Conservation (phyloP, 768 basidiomycete species). For the Kwoniella sp. region DNA sequence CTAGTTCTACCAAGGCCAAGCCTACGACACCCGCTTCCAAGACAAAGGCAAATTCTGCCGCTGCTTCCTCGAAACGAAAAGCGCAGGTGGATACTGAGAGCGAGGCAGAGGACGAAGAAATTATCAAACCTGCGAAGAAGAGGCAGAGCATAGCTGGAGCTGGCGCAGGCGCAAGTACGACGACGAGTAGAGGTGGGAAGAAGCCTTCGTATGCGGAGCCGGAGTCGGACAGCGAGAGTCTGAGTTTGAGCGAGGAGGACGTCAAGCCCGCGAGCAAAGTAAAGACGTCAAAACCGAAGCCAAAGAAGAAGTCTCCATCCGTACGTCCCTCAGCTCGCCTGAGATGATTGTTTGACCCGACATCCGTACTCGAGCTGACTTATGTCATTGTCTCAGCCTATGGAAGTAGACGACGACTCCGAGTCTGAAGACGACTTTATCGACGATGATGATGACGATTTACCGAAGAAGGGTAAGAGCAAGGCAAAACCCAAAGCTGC, state of each 20-base stretch:
- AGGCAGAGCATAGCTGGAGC: slow-evolving; percentile 23
- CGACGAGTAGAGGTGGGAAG: slow-evolving; percentile 18
- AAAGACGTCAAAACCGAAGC: slow-evolving; percentile 15
- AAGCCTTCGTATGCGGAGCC: slow-evolving; percentile 17
- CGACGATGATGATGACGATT: slow-evolving; percentile 41
- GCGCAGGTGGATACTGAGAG: slow-evolving; percentile 15
- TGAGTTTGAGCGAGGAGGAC: slow-evolving; percentile 21
- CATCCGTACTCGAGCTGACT: slow-evolving; percentile 20
- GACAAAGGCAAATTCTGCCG: slow-evolving; percentile 4
- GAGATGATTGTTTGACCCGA: neutral
- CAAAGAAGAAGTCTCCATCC: slow-evolving; percentile 25
- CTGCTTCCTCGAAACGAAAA: slow-evolving; percentile 20
- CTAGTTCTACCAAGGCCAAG: slow-evolving; percentile 7
- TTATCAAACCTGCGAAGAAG: slow-evolving; percentile 42
- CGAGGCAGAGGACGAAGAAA: slow-evolving; percentile 22
- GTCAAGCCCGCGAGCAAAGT: slow-evolving; percentile 22
- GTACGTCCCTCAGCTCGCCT: slow-evolving; percentile 13
- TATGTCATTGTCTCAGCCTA: slow-evolving; percentile 25
- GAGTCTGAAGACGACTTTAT: slow-evolving; percentile 29
- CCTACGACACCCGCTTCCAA: slow-evolving; percentile 9
- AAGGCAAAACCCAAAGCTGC: slow-evolving; percentile 33
- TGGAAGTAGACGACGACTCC: slow-evolving; percentile 38
- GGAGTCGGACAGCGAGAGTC: slow-evolving; percentile 17
- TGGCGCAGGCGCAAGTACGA: slow-evolving; percentile 6
- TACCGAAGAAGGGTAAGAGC: slow-evolving; percentile 30